These are phyloP conservation scores for Paramarasmius palmivorus DNA, from an alignment of 1,284 basidiomycete species.

Conservation along the genomic window DNA sequence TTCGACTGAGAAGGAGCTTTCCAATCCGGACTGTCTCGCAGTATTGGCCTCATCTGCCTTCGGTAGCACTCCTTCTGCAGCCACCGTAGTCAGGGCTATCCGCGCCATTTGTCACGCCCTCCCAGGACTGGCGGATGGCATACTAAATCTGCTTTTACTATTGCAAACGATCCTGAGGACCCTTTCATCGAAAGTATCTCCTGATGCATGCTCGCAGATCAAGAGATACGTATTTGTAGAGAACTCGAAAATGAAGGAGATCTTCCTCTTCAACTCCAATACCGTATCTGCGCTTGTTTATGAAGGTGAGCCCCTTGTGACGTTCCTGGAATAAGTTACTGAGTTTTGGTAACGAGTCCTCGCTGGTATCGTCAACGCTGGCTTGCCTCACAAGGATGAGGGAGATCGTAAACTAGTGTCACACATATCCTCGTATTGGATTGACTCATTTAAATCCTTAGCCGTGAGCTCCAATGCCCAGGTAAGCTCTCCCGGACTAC, in stretches of 20 bases:
- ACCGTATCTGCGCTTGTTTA: slow-evolving; percentile 21
- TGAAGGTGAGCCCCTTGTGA: slow-evolving; percentile 30
- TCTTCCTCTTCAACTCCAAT: slow-evolving; percentile 28
- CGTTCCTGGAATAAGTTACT: neutral
- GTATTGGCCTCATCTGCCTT: slow-evolving; percentile 34
- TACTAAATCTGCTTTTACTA: neutral
- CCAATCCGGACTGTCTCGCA: slow-evolving; percentile 20
- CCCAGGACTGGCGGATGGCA: neutral
- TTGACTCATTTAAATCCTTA: neutral
- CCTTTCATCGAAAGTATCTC: slow-evolving; percentile 17
- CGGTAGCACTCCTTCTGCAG: slow-evolving; percentile 19
- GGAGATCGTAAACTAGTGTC: neutral
- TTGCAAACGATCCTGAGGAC: neutral
- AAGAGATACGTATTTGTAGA: slow-evolving; percentile 41
- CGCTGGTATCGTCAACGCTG: neutral
- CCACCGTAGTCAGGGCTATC: slow-evolving; percentile 23
- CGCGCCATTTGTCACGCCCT: neutral
- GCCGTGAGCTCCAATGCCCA: neutral
- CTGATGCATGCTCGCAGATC: slow-evolving; percentile 31
- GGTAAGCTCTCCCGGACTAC: neutral
- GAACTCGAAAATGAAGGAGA: slow-evolving; percentile 27
- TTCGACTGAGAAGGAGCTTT: slow-evolving; percentile 16
- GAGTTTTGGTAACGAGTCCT: neutral
- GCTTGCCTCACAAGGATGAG: neutral
- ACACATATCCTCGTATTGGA: neutral